Conservation (phyloP, 345 rosid genomes). For the Carallia brachiata region DNA sequence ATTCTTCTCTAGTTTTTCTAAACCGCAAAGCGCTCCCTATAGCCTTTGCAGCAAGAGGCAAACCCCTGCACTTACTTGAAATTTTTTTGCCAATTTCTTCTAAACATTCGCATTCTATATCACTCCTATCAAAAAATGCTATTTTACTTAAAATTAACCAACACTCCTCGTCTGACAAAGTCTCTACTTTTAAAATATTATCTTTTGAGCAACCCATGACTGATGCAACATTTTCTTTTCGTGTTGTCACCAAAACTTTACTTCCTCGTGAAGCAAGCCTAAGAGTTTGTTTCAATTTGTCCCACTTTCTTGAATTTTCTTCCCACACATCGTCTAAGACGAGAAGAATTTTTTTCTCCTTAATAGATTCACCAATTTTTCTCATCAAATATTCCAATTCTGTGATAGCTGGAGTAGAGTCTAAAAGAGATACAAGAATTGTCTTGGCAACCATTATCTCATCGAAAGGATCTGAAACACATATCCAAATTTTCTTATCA, state of each 20-base stretch:
- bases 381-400: no score
- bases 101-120: neutral
- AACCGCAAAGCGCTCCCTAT: conserved; percentile 10
- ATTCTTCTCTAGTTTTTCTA: conserved; percentile 8
- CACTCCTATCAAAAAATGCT: neutral
- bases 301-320: no score
- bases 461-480: conserved; percentile 7
- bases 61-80: conserved; percentile 1
- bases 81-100: conserved; percentile 3
- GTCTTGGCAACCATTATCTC: neutral
- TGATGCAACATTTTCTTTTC: no score
- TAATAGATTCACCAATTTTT: no score
- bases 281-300: no score
- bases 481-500: neutral
- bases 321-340: no score
- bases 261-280: no score
- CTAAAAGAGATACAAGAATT: conserved; percentile 4
- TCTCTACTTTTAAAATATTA: no score
- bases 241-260: no score
- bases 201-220: no score
- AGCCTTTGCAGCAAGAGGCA: conserved; percentile 10
- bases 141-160: conserved; percentile 1
- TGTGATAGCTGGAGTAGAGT: neutral
- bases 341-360: no score
- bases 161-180: no score